Evolutionary conservation across 257 asterid genomes (phyloP).

Genomic region (Verbascum thapsus): DNA sequence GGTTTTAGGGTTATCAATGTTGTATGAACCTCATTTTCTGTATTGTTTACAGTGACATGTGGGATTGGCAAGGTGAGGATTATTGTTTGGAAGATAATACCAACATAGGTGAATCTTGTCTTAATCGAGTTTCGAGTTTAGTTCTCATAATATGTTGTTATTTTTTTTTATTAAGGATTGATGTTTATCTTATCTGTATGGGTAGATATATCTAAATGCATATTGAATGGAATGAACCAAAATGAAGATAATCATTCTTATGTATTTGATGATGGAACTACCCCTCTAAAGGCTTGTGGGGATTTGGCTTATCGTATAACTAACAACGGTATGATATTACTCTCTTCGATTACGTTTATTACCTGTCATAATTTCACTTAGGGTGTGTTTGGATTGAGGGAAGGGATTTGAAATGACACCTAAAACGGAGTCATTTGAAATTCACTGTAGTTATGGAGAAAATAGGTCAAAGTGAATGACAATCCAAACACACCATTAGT

Average conservation of each 20-base stretch:
- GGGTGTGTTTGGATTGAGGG: no score
- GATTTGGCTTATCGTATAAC: slow-evolving; percentile 52
- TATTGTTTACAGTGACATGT: slow-evolving; percentile 53
- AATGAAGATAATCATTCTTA: slow-evolving; percentile 42
- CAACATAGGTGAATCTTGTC: slow-evolving; percentile 45
- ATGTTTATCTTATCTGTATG: slow-evolving; percentile 26
- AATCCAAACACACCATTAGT: no score
- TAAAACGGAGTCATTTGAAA: no score
- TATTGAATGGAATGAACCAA: slow-evolving; percentile 45
- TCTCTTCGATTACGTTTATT: no score
- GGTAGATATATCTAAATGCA: slow-evolving; percentile 54
- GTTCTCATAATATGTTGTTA: neutral
- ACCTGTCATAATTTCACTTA: no score
- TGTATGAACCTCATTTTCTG: neutral
- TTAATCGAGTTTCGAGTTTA: slow-evolving; percentile 17
- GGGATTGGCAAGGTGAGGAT: slow-evolving; percentile 72
- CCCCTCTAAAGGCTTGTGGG: slow-evolving; percentile 77
- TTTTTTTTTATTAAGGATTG: slow-evolving; percentile 16
- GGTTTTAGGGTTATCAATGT: neutral
- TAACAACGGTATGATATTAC: slow-evolving; percentile 41
- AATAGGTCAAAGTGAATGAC: no score
- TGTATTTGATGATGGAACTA: slow-evolving; percentile 48
- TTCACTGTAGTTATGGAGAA: no score
- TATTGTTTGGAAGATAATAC: slow-evolving; percentile 55
- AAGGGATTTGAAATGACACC: no score